A percentile compares a stretch with the other conserved stretches of the same genome.
phyloP scores from a whole-genome alignment of 2,329 filamentous ascomycete genomes.

The Thermothelomyces thermophilus region DNA sequence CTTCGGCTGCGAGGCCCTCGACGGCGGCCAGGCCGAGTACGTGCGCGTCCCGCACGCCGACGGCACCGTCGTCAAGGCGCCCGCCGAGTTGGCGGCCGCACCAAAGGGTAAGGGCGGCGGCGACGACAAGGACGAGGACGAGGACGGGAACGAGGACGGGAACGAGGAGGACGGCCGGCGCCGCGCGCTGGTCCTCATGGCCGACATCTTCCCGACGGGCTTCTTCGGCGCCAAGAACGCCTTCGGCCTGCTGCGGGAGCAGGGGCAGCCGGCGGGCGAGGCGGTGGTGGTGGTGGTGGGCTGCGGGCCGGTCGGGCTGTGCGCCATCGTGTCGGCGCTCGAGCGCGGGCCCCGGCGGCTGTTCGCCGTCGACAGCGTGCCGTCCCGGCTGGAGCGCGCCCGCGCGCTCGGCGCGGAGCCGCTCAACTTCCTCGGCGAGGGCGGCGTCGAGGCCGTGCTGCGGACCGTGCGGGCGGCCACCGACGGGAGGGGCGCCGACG shows the following conservation, averaged over 20 bases:
- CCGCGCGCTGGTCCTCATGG: constrained; percentile 78
- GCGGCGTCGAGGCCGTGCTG: constrained; percentile 54
- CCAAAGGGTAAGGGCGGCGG: too few relatives aligned
- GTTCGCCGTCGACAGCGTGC: constrained; percentile 73
- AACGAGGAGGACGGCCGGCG: too few relatives aligned
- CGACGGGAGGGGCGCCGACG: constrained; percentile 75
- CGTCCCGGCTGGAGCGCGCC: constrained; percentile 67
- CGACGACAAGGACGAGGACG: constrained; percentile 54
- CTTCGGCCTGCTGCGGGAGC: constrained; percentile 52
- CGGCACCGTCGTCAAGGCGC: constrained; percentile 69
- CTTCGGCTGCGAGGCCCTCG: constrained; percentile 62
- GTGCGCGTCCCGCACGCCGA: constrained; percentile 77
- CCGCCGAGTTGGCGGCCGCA: constrained; percentile 47
- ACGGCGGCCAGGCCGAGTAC: constrained; percentile 78
- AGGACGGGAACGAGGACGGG: too few relatives aligned
- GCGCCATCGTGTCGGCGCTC: constrained; percentile 71
- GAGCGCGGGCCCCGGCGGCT: constrained; percentile 68
- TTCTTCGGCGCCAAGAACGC: constrained; percentile 79
- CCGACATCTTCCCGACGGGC: constrained; percentile 84
- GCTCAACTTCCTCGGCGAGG: constrained; percentile 65
- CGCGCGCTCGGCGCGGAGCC: constrained; percentile 71
- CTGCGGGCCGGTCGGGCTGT: constrained; percentile 80
- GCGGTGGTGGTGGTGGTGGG: constrained; percentile 74
- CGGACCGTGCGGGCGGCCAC: constrained; percentile 68
- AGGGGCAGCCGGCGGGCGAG: constrained; percentile 45